A percentile compares a stretch with the other conserved stretches of the same genome.
Conservation (phyloP, 441 rosid genomes). For the California macrophylla region DNA sequence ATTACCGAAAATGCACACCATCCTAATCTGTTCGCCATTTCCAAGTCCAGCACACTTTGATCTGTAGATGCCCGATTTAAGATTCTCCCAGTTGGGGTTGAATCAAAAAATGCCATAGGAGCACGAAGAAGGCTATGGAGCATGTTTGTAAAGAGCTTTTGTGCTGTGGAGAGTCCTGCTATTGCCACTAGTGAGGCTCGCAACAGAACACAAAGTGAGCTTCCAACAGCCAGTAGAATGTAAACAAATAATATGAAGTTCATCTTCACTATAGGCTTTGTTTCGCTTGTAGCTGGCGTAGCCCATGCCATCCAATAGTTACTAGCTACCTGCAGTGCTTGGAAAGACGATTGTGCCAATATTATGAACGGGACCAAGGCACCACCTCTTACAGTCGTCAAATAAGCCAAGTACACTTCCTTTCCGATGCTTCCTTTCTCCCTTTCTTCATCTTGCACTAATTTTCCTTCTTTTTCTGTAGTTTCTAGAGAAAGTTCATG, state of each 20-base stretch:
- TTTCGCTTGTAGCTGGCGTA: conserved; percentile 58
- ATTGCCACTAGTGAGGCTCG: conserved; percentile 57
- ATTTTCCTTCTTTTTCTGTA: conserved; percentile 51
- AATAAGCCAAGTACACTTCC: conserved; percentile 77
- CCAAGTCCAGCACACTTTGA: conserved; percentile 87
- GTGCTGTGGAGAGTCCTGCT: conserved; percentile 70
- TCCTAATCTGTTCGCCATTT: conserved; percentile 62
- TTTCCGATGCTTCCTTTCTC: conserved; percentile 90
- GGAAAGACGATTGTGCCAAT: conserved; percentile 82
- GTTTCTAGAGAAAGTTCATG: conserved; percentile 47
- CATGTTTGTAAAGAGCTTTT: conserved; percentile 78
- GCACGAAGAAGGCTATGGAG: conserved; percentile 61
- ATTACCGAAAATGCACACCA: conserved; percentile 91
- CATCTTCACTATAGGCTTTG: conserved; percentile 44
- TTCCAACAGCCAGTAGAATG: conserved; percentile 52
- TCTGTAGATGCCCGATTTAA: conserved; percentile 89
- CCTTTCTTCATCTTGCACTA: conserved; percentile 89
- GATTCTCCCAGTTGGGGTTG: conserved; percentile 95
- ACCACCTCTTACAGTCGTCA: conserved; percentile 71
- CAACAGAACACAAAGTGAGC: conserved; percentile 65
- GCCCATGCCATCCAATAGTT: conserved; percentile 99
- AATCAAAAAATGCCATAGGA: conserved; percentile 93
- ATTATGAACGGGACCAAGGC: conserved; percentile 65
- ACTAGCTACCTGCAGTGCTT: conserved; percentile 71
- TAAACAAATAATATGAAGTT: conserved; percentile 56